Conservation (phyloP, 306 rosid species). For the Cicer yamashitae region DNA sequence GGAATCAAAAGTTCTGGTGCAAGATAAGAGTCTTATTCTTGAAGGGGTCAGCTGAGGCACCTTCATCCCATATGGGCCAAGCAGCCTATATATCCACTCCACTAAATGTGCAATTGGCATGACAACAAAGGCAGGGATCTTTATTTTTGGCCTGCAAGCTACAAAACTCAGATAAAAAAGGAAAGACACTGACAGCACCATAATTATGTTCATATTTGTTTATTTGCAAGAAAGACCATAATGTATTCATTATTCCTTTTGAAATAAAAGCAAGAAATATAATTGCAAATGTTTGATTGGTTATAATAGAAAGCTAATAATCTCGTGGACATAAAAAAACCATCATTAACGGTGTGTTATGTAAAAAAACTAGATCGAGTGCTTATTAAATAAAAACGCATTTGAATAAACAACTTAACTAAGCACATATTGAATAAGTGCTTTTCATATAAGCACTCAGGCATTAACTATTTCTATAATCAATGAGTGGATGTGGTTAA, state of each 20-base stretch:
- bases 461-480: background rate
- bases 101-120: slow-evolving; percentile 94
- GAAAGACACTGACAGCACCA: slow-evolving; percentile 31
- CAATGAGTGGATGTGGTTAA: background rate
- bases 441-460: background rate
- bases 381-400: background rate
- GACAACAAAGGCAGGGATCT: slow-evolving; percentile 75
- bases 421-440: background rate
- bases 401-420: slow-evolving; percentile 1
- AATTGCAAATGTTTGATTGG: slow-evolving; percentile 10
- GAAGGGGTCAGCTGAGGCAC: slow-evolving; percentile 98
- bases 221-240: background rate
- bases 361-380: background rate
- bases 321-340: slow-evolving; percentile 22
- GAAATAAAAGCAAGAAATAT: slow-evolving; percentile 22
- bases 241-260: slow-evolving; percentile 14
- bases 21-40: slow-evolving; percentile 84
- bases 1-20: slow-evolving; percentile 85
- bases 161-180: slow-evolving; percentile 49
- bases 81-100: slow-evolving; percentile 75
- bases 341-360: background rate
- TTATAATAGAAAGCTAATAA: slow-evolving; percentile 8
- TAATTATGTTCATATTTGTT: background rate
- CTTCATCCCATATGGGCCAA: slow-evolving; percentile 95
- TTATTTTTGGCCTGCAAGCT: slow-evolving; percentile 86